Evolutionary conservation across 768 basidiomycete genomes (phyloP), one percentile per base, ranked within the genome.

Genomic region (Pholiota molesta): DNA sequence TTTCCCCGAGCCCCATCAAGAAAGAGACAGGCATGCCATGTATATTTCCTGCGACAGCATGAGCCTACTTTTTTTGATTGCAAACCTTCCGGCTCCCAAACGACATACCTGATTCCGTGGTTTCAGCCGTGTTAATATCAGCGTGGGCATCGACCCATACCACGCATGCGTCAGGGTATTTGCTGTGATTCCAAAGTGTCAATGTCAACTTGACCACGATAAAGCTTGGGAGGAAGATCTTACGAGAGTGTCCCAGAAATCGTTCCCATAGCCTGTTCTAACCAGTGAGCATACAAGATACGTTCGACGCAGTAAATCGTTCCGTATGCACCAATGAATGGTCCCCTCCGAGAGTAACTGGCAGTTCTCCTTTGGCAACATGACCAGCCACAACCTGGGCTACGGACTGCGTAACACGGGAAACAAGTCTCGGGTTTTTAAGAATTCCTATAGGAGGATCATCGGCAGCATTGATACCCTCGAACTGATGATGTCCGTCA

Each of bases 1-100:
- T 63, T 62, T 68, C 70, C 28, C 78, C 90, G 72, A 76, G 84
- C 74, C 75, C 93, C 73, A 84, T 76, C 54, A 99, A 86, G 85
- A 99, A 99, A 5, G 97, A 94, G 47, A 99, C 85, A 21, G 97
- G 97, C 90, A 97, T 98, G 63, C 97, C 97, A 76, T 99, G 97
- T 51, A 99, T 89, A 76, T 99, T 98, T 31, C 97, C 97, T 84
- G 71, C 37, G 8, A 7, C 19, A 31, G 17, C 35, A 55, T 59
- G 29, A 62, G 64, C 28, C 6, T 44, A 11, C 40, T 37, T 49
- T 33, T 33, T 31, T 31, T 14, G 16, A 37, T 10, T 35, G 6
- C n/a, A 55, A 16, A 33, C 35, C 16, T 28, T 5, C 5, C 7
- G 6, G 39, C 37, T 33, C 19, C 29, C 9, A 14, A 62, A 40